These are phyloP conservation scores for Coccinonectria pachysandricola DNA, from an alignment of 2,329 filamentous ascomycete species.

Conservation along the genomic window DNA sequence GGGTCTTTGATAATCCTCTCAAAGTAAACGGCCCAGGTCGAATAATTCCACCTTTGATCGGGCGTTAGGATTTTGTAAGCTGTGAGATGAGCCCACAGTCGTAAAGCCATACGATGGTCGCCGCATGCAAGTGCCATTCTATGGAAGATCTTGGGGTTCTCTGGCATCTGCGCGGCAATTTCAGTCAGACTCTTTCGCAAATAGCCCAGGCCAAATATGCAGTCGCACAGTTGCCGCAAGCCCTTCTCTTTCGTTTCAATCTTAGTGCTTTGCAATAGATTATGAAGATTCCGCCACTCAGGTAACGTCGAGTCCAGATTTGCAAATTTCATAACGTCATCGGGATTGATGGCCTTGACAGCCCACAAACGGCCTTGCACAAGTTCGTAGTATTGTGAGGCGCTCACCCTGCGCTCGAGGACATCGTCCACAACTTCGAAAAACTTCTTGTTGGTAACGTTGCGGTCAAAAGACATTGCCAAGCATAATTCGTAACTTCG, in stretches of 20 bases:
- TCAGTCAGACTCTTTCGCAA: constrained; percentile 1
- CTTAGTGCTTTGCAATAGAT: not conserved
- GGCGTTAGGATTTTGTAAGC: not conserved
- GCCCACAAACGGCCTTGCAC: not conserved
- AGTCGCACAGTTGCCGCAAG: not conserved
- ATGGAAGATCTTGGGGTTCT: constrained; percentile 1
- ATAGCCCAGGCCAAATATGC: not conserved
- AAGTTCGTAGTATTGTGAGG: not conserved
- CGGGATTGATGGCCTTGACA: not conserved
- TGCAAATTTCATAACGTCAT: not conserved
- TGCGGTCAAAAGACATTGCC: constrained; percentile 2
- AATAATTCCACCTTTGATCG: constrained; percentile 20
- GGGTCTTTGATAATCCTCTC: constrained; percentile 24
- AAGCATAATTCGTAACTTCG: not conserved
- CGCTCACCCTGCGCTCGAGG: too few species aligned
- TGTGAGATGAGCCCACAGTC: constrained; percentile 8
- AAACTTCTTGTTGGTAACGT: constrained; percentile 1
- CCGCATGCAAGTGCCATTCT: constrained; percentile 4
- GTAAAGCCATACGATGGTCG: constrained; percentile 18
- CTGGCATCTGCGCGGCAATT: not conserved
- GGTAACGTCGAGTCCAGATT: not conserved
- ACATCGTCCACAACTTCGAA: too few species aligned
- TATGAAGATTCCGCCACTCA: not conserved
- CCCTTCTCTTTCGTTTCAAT: not conserved
- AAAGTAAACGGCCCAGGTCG: constrained; percentile 22